Conservation (phyloP, 768 basidiomycete genomes). For the Lentinula aciculospora region DNA sequence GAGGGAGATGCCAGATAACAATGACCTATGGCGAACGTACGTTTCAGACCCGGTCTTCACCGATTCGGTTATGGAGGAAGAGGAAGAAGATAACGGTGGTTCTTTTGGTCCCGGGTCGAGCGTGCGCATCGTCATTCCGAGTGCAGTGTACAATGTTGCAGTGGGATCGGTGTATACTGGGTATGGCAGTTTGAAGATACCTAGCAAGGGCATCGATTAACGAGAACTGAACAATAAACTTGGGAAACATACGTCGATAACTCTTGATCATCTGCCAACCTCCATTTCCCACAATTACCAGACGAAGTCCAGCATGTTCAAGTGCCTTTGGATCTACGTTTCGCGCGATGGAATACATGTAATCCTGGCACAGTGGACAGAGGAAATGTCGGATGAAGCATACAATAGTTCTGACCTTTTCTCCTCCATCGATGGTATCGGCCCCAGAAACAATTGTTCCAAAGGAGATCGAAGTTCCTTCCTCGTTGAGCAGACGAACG, state of each 20-base stretch:
- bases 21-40: slow-evolving; percentile 43
- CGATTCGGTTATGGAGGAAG: background rate
- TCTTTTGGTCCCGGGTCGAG: slow-evolving; percentile 23
- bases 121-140: slow-evolving; percentile 45
- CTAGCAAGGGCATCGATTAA: slow-evolving; percentile 19
- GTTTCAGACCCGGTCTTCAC: background rate
- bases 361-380: slow-evolving; percentile 67
- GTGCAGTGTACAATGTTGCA: slow-evolving; percentile 45
- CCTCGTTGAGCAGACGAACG: slow-evolving; percentile 46
- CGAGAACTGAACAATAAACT: background rate
- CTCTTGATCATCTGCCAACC: slow-evolving; percentile 58
- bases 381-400: slow-evolving; percentile 68
- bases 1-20: slow-evolving; percentile 47
- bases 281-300: slow-evolving; percentile 64
- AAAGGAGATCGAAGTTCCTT: slow-evolving; percentile 47
- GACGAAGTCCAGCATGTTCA: slow-evolving; percentile 40
- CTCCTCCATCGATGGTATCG: background rate
- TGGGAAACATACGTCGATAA: slow-evolving; percentile 30
- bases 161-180: slow-evolving; percentile 62
- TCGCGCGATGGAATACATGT: slow-evolving; percentile 54
- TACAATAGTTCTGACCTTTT: slow-evolving; percentile 40
- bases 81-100: background rate
- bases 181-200: slow-evolving; percentile 59
- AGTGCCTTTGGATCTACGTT: slow-evolving; percentile 44
- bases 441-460: slow-evolving; percentile 34